Conservation (phyloP, 2,329 filamentous ascomycete genomes). For the Kalaharituber pfeilii region DNA sequence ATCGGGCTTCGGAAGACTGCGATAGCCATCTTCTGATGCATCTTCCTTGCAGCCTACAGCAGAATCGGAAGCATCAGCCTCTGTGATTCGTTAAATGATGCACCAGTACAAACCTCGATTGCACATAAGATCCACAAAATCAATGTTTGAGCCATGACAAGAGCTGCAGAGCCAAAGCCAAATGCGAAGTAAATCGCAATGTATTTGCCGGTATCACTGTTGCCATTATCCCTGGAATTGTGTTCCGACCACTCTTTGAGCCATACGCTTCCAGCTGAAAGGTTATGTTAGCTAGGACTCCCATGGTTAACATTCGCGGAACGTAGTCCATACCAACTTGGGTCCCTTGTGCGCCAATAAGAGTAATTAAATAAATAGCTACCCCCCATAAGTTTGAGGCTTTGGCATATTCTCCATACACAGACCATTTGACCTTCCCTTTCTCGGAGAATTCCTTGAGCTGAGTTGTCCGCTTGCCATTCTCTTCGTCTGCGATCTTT, state of each 20-base stretch:
- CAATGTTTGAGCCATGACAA: slow-evolving; percentile 82
- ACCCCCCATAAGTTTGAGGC: slow-evolving; percentile 82
- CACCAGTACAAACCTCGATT: slow-evolving; percentile 52
- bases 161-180: slow-evolving; percentile 64
- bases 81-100: slow-evolving; percentile 3
- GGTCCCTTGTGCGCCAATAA: slow-evolving; percentile 64
- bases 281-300: slow-evolving; percentile 25
- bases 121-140: slow-evolving; percentile 99
- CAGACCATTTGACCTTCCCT: slow-evolving; percentile 94
- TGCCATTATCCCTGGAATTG: slow-evolving; percentile 51
- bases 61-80: slow-evolving; percentile 10
- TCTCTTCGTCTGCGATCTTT: slow-evolving; percentile 57
- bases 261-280: slow-evolving; percentile 60
- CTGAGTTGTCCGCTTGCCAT: slow-evolving; percentile 57
- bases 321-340: slow-evolving; percentile 45
- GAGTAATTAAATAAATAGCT: slow-evolving; percentile 54
- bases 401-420: slow-evolving; percentile 88
- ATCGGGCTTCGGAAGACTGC: slow-evolving; percentile 96
- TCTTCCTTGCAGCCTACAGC: slow-evolving; percentile 65
- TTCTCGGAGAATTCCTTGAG: slow-evolving; percentile 78
- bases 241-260: slow-evolving; percentile 78
- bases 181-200: slow-evolving; percentile 93
- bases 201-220: slow-evolving; percentile 68
- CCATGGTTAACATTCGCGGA: slow-evolving; percentile 27
- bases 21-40: slow-evolving; percentile 93